Percentiles rank a stretch among this genome's conserved stretches.
phyloP scores from a whole-genome alignment of 1,284 basidiomycete genomes.

The Athelia sp. region DNA sequence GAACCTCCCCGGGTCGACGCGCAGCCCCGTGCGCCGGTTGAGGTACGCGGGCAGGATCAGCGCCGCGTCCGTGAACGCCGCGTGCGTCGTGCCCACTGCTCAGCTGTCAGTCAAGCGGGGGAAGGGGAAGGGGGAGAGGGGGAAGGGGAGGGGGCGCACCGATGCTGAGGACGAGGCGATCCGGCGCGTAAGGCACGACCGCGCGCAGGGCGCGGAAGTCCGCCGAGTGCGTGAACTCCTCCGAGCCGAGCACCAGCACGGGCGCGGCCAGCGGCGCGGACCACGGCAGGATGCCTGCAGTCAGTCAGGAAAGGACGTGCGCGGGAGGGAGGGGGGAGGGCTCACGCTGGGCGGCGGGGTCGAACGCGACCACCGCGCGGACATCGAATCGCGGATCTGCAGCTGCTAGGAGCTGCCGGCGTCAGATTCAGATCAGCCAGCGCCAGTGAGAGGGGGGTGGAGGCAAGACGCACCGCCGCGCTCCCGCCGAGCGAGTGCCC shows the following conservation, averaged over 20 bases:
- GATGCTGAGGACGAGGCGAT: constrained; percentile 17
- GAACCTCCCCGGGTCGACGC: constrained; percentile 9
- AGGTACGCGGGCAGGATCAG: constrained; percentile 57
- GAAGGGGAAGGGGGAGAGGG: too few species aligned
- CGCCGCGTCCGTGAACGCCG: constrained; percentile 60
- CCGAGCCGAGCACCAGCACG: constrained; percentile 32
- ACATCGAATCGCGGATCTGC: constrained; percentile 16
- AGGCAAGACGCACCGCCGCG: constrained; percentile 27
- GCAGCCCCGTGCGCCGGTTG: constrained; percentile 21
- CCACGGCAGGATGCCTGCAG: constrained; percentile 23
- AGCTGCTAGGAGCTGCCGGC: constrained; percentile 18
- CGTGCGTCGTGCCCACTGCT: constrained; percentile 56
- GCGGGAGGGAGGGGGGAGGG: not conserved
- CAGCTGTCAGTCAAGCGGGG: not conserved
- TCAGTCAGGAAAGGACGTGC: constrained; percentile 10
- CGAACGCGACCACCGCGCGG: constrained; percentile 20
- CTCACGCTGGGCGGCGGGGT: constrained; percentile 21
- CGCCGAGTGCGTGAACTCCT: constrained; percentile 28
- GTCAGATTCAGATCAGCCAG: too few species aligned
- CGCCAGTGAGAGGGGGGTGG: too few species aligned
- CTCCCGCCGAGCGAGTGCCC: constrained; percentile 33
- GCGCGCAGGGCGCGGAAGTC: constrained; percentile 16
- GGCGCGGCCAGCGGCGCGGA: constrained; percentile 23
- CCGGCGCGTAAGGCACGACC: constrained; percentile 8
- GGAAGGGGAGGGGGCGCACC: not conserved